Percentiles rank a stretch among this genome's conserved stretches.
Conservation (phyloP, 495 filamentous ascomycete genomes). For the Platismatia glauca region DNA sequence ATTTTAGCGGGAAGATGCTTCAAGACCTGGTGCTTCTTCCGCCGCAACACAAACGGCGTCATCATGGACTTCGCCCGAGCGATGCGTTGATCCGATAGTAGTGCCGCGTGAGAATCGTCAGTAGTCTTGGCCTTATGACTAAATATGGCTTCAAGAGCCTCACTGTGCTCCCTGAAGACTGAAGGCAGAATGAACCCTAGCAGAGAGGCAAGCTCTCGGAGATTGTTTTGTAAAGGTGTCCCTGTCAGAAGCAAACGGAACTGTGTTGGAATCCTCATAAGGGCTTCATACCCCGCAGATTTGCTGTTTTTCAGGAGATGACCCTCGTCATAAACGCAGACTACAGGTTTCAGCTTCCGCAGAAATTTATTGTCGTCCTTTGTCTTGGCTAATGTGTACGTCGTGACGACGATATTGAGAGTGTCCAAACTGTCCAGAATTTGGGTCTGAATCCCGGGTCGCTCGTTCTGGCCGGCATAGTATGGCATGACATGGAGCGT, state of each 20-base stretch:
- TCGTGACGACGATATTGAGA: conserved; percentile 85
- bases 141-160: conserved; percentile 74
- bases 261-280: conserved; percentile 65
- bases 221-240: conserved; percentile 91
- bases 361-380: conserved; percentile 62
- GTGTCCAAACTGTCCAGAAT: conserved; percentile 52
- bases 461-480: conserved; percentile 53
- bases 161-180: conserved; percentile 63
- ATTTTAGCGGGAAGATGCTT: conserved; percentile 78
- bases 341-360: conserved; percentile 47
- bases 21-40: conserved; percentile 92
- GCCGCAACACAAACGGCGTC: conserved; percentile 84
- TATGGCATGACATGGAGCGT: conserved; percentile 67
- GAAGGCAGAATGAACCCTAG: conserved; percentile 84
- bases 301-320: conserved; percentile 82
- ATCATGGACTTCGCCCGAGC: conserved; percentile 81
- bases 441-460: conserved; percentile 54
- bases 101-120: conserved; percentile 59
- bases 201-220: conserved; percentile 80
- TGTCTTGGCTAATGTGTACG: conserved; percentile 66
- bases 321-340: conserved; percentile 26
- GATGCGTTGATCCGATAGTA: conserved; percentile 79
- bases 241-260: conserved; percentile 86
- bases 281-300: conserved; percentile 67
- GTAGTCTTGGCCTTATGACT: conserved; percentile 79